Evolutionary conservation across 2,329 filamentous ascomycete genomes (phyloP), one percentile per base, ranked within the genome.

Genomic region (Helicocarpus griseus): DNA sequence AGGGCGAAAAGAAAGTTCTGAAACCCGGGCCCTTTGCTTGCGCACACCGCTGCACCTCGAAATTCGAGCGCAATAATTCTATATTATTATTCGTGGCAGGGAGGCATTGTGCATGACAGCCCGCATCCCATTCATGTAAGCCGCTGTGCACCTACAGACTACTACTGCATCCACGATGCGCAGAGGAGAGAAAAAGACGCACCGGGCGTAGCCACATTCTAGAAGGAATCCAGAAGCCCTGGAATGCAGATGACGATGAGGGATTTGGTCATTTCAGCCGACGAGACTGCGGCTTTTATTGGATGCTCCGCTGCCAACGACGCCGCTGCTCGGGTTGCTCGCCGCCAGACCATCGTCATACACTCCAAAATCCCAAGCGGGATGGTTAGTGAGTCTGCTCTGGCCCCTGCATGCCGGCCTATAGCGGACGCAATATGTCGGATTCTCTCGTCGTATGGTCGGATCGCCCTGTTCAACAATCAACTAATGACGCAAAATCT

Each of bases 211-310:
- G 26, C 19, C n/a, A 47, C 22, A 24, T 47, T 47, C 45, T 47
- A 47, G 45, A 47, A 47, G 33, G 45, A 47, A 47, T 47, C 45
- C 45, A 47, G 45, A 47, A 47, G 45, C 45, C 43, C 4, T 19
- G 14, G n/a, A 2, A 11, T 33, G 28, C 43, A 21, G 43, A 19
- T 11, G 43, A 11, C 24, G 31, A 24, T 4, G 17, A 24, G 29
- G 19, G 19, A 36, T 36, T n/a, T 17, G 31, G 45, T 24, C 45
- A 47, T 24, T 47, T 36, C 31, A 47, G 31, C 45, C 45, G 45
- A 47, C 31, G 31, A 24, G 19, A 26, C 1, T 26, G 8, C 6
- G 13, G 9, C 2, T 17, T 35, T 11, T 36, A 47, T 47, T 47
- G 45, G 45, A 33, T 28, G 3, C 29, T 2, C 8, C 1, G 9